Evolutionary conservation across 306 rosid genomes (phyloP), one percentile per base, ranked within the genome.

Genomic region (Fagus sylvatica): DNA sequence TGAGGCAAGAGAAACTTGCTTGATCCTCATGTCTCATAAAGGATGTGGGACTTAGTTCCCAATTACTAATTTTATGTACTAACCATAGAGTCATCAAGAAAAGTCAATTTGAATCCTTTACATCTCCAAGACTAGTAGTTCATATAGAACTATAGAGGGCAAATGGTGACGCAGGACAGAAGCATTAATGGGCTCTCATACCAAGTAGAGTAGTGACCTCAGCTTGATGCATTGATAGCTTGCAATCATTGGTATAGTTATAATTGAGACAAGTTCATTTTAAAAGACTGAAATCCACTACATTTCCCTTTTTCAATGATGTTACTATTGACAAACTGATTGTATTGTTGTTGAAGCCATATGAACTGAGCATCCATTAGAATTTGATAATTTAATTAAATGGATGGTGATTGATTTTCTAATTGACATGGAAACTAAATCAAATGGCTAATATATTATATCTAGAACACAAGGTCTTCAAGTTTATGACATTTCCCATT

Each of bases 401-500:
- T 22, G 64, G 34, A 28, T 3, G 36, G 37, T 34, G 37, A 28
- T 57, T 57, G 19, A 19, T 7, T 57, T 57, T 57, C 64, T 7
- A 22, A 28, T 74, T 41, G 54, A 56, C 57, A 30, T 28, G 1
- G 40, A 54, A 22, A 76, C 7, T 71, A 33, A n/a, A 55, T 28
- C 56, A 22, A 22, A 51, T 55, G 56, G 48, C 19, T 3, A 71
- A 49, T 51, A 30, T 10, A 57, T 22, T 71, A 30, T 3, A 34
- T 22, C 32, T 46, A 17, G 65, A 71, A 51, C 8, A 30, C 15
- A 71, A 7, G 36, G 16, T 30, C 19, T 60, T 74, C n/a, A 60
- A 71, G 37, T 37, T 78, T 61, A 13, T 64, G 41, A 72, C 7
- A 77, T 16, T 51, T 67, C 46, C 78, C 59, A 34, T 67, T 82